Conservation (phyloP, 2,329 filamentous ascomycete species). For the Kalmusia sp. region DNA sequence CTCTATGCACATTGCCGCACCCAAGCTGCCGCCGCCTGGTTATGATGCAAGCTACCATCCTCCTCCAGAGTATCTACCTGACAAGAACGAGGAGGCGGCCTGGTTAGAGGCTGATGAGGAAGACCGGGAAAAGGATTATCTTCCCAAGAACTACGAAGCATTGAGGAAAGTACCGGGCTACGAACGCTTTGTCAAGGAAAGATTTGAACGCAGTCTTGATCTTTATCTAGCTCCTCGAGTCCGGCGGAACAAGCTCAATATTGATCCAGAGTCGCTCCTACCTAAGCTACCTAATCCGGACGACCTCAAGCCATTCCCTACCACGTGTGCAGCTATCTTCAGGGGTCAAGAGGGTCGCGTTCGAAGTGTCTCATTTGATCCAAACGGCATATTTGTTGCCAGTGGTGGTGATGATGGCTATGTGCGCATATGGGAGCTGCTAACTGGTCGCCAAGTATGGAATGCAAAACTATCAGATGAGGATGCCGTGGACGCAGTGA, state of each 20-base stretch:
- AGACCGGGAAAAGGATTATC: conserved; percentile 86
- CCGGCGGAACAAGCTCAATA: conserved; percentile 92
- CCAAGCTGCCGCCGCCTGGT: conserved; percentile 89
- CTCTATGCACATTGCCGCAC: conserved; percentile 92
- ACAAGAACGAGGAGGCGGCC: conserved; percentile 78
- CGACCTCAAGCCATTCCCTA: conserved; percentile 94
- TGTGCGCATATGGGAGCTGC: conserved; percentile 86
- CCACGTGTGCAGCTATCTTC: conserved; percentile 85
- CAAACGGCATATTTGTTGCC: conserved; percentile 83
- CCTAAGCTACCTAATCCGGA: conserved; percentile 93
- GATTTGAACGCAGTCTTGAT: conserved; percentile 94
- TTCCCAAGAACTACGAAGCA: conserved; percentile 82
- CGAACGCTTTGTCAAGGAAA: conserved; percentile 88
- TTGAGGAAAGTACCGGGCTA: conserved; percentile 93
- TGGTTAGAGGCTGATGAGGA: conserved; percentile 91
- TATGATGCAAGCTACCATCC: conserved; percentile 98
- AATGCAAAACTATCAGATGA: conserved; percentile 77
- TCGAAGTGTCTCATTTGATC: conserved; percentile 82
- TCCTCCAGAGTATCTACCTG: conserved; percentile 90
- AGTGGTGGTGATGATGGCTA: conserved; percentile 95
- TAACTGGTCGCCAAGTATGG: conserved; percentile 89
- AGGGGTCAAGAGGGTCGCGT: conserved; percentile 88
- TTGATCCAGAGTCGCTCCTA: conserved; percentile 90
- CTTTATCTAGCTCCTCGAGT: conserved; percentile 93
- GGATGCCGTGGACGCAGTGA: conserved; percentile 82